Percentiles rank a stretch among this genome's conserved stretches.
These are phyloP conservation scores for Rhizopus microsporus DNA, from an alignment of 371 early-diverging fungal genomes.

Conservation along the genomic window DNA sequence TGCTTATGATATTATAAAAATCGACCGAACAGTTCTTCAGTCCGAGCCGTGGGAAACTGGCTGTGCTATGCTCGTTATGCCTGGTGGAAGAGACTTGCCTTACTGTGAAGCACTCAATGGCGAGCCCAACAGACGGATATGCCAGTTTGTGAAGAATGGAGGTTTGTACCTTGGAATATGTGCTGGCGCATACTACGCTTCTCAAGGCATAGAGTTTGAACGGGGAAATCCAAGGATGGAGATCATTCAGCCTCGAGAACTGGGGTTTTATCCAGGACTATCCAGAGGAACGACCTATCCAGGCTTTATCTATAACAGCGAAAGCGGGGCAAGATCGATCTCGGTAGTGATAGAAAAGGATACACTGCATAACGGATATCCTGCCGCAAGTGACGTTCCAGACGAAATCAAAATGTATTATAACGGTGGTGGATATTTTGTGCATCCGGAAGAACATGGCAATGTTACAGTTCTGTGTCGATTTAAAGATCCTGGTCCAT, in stretches of 20 bases:
- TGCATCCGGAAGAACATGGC: constrained; percentile 45
- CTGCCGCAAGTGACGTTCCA: constrained; percentile 5
- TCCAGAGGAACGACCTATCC: constrained; percentile 75
- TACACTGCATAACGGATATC: background rate
- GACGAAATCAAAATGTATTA: constrained; percentile 57
- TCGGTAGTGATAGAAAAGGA: constrained; percentile 14
- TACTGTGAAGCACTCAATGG: constrained; percentile 72
- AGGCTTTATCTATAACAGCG: constrained; percentile 80
- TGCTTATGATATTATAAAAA: constrained; percentile 80
- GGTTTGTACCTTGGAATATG: constrained; percentile 93
- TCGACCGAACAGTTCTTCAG: constrained; percentile 66
- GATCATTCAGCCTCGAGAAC: constrained; percentile 71
- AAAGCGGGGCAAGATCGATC: constrained; percentile 66
- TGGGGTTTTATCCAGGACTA: constrained; percentile 71
- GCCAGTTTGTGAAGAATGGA: constrained; percentile 70
- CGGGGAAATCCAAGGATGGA: constrained; percentile 52
- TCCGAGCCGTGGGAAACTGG: constrained; percentile 83
- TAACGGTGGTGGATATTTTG: constrained; percentile 83
- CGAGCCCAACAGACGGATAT: constrained; percentile 57
- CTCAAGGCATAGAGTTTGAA: constrained; percentile 77
- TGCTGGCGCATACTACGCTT: constrained; percentile 90
- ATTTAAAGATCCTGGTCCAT: constrained; percentile 49
- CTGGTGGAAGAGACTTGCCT: constrained; percentile 88
- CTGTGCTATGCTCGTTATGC: constrained; percentile 81
- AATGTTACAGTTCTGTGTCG: constrained; percentile 60